Percentiles rank a stretch among this genome's conserved stretches.
These are phyloP conservation scores for Bipolaris bicolor DNA, from an alignment of 2,329 filamentous ascomycete genomes.

Conservation along the genomic window DNA sequence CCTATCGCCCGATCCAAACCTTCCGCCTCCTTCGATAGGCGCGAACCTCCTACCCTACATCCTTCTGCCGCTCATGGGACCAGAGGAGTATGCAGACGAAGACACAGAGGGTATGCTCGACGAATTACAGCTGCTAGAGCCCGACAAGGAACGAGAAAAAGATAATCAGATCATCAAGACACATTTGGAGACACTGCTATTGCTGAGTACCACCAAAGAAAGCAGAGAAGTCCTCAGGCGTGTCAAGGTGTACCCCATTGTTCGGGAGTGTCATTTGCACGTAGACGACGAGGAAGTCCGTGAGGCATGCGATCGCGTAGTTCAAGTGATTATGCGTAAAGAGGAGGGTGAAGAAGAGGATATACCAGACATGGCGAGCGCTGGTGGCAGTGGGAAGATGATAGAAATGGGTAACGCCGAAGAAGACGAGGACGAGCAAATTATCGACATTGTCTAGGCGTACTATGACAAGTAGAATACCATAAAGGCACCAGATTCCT, in stretches of 20 bases:
- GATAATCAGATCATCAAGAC: slow-evolving; percentile 80
- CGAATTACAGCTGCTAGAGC: slow-evolving; percentile 85
- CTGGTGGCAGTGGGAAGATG: slow-evolving; percentile 32
- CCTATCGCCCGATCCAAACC: slow-evolving; percentile 37
- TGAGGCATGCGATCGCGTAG: slow-evolving; percentile 85
- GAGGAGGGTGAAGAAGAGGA: slow-evolving; percentile 66
- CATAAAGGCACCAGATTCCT: background rate
- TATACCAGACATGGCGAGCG: slow-evolving; percentile 36
- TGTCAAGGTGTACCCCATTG: slow-evolving; percentile 85
- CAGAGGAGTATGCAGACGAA: slow-evolving; percentile 85
- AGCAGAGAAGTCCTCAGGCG: slow-evolving; percentile 76
- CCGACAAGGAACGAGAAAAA: slow-evolving; percentile 84
- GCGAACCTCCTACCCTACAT: slow-evolving; percentile 88
- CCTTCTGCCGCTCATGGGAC: slow-evolving; percentile 83
- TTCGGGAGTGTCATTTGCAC: slow-evolving; percentile 82
- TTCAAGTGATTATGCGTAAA: slow-evolving; percentile 85
- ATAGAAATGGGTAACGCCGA: slow-evolving; percentile 39
- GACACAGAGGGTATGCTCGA: slow-evolving; percentile 86
- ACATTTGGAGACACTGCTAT: slow-evolving; percentile 84
- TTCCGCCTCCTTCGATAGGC: slow-evolving; percentile 62
- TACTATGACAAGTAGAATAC: slow-evolving; percentile 3
- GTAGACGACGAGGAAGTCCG: slow-evolving; percentile 79
- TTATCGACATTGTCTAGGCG: slow-evolving; percentile 42
- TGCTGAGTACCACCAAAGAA: slow-evolving; percentile 78
- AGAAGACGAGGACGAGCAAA: slow-evolving; percentile 46